phyloP scores from a whole-genome alignment of 1,284 basidiomycete genomes.

The Lignosus rhinocerotis region DNA sequence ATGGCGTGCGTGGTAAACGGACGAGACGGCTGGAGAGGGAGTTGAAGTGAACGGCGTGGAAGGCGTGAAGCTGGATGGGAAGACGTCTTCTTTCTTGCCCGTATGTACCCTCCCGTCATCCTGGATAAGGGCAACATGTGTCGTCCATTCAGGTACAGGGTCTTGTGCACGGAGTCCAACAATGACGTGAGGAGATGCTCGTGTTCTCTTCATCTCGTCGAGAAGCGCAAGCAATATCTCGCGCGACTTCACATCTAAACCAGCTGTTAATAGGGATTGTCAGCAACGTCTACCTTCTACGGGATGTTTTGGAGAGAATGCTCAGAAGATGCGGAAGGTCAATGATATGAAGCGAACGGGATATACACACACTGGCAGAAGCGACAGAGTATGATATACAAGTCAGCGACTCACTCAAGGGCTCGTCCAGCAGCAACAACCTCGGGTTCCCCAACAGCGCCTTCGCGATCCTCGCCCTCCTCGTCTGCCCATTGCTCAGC shows the following conservation, averaged over 20 bases:
- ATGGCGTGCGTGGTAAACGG: constrained; percentile 6
- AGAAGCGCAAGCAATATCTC: constrained; percentile 61
- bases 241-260: constrained; percentile 66
- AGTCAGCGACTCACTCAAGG: constrained; percentile 58
- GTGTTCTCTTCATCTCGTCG: constrained; percentile 47
- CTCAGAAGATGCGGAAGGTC: neutral
- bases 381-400: neutral
- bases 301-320: neutral
- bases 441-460: constrained; percentile 74
- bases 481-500: constrained; percentile 90
- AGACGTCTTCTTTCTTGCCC: constrained; percentile 30
- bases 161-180: constrained; percentile 84
- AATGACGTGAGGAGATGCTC: constrained; percentile 54
- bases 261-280: constrained; percentile 47
- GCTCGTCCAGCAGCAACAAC: constrained; percentile 83
- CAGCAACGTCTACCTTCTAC: neutral
- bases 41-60: neutral
- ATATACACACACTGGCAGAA: too few relatives aligned
- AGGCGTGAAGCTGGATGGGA: constrained; percentile 4
- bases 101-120: constrained; percentile 31
- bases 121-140: constrained; percentile 69
- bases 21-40: neutral
- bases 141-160: constrained; percentile 80
- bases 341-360: neutral
- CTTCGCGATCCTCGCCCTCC: constrained; percentile 82